Evolutionary conservation across 2,329 filamentous ascomycete genomes (phyloP), one percentile per base, ranked within the genome.

Genomic region (Aspergillus spinulosporus): DNA sequence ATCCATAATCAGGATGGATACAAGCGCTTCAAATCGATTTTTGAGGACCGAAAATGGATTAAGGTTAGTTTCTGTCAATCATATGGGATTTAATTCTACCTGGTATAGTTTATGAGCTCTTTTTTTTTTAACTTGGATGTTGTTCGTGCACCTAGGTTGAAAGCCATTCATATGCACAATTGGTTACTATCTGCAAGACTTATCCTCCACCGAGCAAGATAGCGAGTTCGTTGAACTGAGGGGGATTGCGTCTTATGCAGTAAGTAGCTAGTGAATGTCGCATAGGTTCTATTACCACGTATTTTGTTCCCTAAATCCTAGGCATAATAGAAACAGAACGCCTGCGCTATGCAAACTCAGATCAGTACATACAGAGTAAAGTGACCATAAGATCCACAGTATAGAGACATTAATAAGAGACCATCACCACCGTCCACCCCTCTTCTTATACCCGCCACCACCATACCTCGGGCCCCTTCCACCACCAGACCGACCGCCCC

Each of bases 381-480:
- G 39, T 21, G 58, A 61, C 32, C 60, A 34, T 31, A 49, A 54
- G 49, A 52, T 36, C 57, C 50, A 26, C 26, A 32, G 28, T 4
- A 46, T 28, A 54, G 39, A 59, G 46, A 43, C 29, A 31, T 36
- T 21, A 58, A 8, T 12, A 14, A 21, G 26, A 49, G 34, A 51
- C 37, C 47, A 65, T 69, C 61, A 76, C 72, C 76, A 74, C 64
- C 77, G 66, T 61, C 77, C 69, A 56, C 75, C 72, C 29, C 76
- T 72, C 44, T 73, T 73, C 55, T 73, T 72, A 59, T 74, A 76
- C 42, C 76, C 82, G 40, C 83, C 80, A 49, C 69, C 69, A 7
- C 68, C 69, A 61, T 68, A 70, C 11, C 68, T 61, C n/a, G 64
- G 65, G 29, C 80, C 82, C 2, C 80, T 72, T 50, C 75, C 73